Evolutionary conservation across 2,329 filamentous ascomycete genomes (phyloP), one percentile per base, ranked within the genome.

Genomic region (Alternaria arbusti): DNA sequence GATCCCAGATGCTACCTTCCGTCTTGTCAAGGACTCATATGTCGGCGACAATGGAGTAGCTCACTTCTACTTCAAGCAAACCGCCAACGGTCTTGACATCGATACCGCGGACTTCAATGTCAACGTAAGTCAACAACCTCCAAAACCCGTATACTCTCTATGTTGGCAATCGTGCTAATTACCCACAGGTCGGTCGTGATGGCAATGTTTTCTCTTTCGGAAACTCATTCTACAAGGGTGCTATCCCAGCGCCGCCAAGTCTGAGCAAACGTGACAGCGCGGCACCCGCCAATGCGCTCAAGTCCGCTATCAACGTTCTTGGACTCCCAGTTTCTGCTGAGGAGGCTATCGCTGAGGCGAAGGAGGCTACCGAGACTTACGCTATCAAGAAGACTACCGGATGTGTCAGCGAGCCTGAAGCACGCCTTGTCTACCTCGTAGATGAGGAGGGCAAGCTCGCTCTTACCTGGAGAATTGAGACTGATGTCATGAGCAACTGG

Each of bases 21-120:
- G 87, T 20, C 65, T 86, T 7, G 83, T 84, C 0, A 72, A 82
- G 1, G 86, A 88, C 70, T 81, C 84, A 68, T 89, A 88, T 54
- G 79, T 86, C 11, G 83, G 86, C n/a, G 75, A 70, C 49, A 87
- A 87, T 57, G 86, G 86, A 9, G 80, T 89, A 63, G 82, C 81
- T 0, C 87, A 89, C 69, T 85, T 88, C 66, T 83, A 87, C 74
- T 87, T 89, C 72, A 86, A 86, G 76, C 87, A 89, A 77, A 88
- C 86, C 0, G 78, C 81, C 7, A 85, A 88, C 57, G 87, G 84
- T 1, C 73, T 89, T 23, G 87, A 89, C 64, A 84, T 89, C 63
- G 87, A 88, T 68, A 89, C 89, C 68, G 86, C 84, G 1, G 85
- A 87, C 70, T 87, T 88, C 70, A 88, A 88, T 55, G 85, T 89